These are phyloP conservation scores for Camelina laxa DNA, from an alignment of 345 rosid genomes.

Conservation along the genomic window DNA sequence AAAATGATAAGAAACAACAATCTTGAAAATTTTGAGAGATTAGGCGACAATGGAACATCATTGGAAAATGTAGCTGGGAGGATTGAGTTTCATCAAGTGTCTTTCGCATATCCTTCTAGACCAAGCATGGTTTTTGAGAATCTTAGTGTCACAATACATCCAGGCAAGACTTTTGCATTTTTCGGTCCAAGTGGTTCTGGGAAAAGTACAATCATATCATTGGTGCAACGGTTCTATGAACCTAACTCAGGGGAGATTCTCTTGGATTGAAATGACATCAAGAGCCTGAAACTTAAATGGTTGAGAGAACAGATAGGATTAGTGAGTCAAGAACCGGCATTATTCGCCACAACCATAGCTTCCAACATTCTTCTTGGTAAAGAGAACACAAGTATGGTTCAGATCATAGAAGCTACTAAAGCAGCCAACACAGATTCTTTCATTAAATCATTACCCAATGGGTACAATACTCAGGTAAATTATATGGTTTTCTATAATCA, in stretches of 20 bases:
- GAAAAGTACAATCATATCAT: conserved; percentile 79
- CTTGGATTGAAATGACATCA: conserved; percentile 71
- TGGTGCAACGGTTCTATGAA: conserved; percentile 89
- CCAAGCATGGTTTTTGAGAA: conserved; percentile 62
- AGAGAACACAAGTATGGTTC: conserved; percentile 58
- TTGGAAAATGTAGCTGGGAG: conserved; percentile 57
- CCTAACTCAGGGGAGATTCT: conserved; percentile 74
- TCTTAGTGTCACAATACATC: conserved; percentile 62
- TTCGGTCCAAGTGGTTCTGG: conserved; percentile 96
- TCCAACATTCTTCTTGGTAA: conserved; percentile 73
- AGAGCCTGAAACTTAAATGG: conserved; percentile 66
- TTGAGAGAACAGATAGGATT: conserved; percentile 84
- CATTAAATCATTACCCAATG: conserved; percentile 61
- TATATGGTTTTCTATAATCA: not conserved
- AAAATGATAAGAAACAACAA: conserved; percentile 52
- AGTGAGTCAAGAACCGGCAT: conserved; percentile 90
- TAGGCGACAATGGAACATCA: conserved; percentile 41
- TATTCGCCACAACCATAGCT: conserved; percentile 77
- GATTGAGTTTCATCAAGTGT: conserved; percentile 64
- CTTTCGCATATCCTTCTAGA: conserved; percentile 75
- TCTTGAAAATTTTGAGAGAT: conserved; percentile 34
- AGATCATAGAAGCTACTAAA: conserved; percentile 69
- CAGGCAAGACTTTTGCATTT: conserved; percentile 73
- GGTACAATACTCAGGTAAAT: conserved; percentile 71
- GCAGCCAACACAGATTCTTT: conserved; percentile 85